phyloP scores from a whole-genome alignment of 2,329 filamentous ascomycete genomes.

The Xylariaceae sp. region DNA sequence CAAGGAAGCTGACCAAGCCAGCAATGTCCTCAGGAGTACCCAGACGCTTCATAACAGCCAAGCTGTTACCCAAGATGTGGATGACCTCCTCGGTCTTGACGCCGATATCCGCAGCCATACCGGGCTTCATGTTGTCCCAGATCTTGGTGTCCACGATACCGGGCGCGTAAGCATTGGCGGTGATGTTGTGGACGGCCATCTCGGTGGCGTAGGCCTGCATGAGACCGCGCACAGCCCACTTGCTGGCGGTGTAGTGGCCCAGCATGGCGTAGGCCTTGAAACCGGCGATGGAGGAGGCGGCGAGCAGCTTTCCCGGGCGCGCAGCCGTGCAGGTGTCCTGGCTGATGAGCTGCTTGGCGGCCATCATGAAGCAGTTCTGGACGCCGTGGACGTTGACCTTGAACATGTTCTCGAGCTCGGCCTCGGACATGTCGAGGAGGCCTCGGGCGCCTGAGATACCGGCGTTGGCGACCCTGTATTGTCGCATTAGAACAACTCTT shows the following conservation, averaged over 20 bases:
- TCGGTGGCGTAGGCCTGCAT: conserved; percentile 64
- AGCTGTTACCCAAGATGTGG: conserved; percentile 47
- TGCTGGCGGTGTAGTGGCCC: conserved; percentile 58
- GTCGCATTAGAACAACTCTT: background rate
- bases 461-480: conserved; percentile 52
- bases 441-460: conserved; percentile 55
- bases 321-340: conserved; percentile 45
- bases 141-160: conserved; percentile 63
- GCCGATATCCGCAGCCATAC: conserved; percentile 48
- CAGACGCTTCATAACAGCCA: conserved; percentile 52
- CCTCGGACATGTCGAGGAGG: conserved; percentile 51
- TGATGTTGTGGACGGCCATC: conserved; percentile 58
- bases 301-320: conserved; percentile 43
- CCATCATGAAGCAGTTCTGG: conserved; percentile 59
- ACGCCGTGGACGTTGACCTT: conserved; percentile 61
- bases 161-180: conserved; percentile 61
- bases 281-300: conserved; percentile 50
- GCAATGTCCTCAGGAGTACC: conserved; percentile 60
- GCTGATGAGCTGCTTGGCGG: conserved; percentile 59
- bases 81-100: conserved; percentile 49
- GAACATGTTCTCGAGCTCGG: conserved; percentile 56
- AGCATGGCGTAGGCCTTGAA: conserved; percentile 56
- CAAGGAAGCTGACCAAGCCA: conserved; percentile 57
- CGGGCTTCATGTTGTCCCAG: conserved; percentile 64
- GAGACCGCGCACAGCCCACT: conserved; percentile 62